Percentiles rank a stretch among this genome's conserved stretches.
phyloP scores from a whole-genome alignment of 495 filamentous ascomycete species.

The Tuber aestivum region DNA sequence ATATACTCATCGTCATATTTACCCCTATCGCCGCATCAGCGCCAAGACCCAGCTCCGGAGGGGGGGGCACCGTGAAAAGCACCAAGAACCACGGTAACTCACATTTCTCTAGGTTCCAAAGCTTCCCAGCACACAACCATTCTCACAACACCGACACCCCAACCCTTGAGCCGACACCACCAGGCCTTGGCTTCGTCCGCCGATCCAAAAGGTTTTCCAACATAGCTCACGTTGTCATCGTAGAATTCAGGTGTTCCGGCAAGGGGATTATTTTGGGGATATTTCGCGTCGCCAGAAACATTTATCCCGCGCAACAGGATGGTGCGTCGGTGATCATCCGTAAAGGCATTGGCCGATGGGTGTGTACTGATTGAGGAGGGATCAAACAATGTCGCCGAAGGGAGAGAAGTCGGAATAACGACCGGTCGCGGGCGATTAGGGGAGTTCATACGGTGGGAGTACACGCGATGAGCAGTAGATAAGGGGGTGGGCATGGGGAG shows the following conservation, averaged over 20 bases:
- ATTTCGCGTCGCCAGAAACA: conserved; percentile 59
- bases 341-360: conserved; percentile 31
- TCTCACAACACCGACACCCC: conserved; percentile 66
- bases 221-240: conserved; percentile 52
- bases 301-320: conserved; percentile 60
- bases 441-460: conserved; percentile 7
- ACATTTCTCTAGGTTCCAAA: conserved; percentile 54
- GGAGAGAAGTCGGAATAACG: conserved; percentile 17
- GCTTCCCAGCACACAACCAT: conserved; percentile 75
- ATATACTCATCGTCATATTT: conserved; percentile 70
- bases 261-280: conserved; percentile 36
- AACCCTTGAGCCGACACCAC: conserved; percentile 57
- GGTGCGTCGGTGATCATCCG: conserved; percentile 51
- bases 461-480: no score
- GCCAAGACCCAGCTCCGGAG: background rate
- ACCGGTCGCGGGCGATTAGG: conserved; percentile 7
- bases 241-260: conserved; percentile 52
- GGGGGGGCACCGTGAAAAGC: background rate
- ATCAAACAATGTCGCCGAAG: conserved; percentile 24
- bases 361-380: conserved; percentile 24
- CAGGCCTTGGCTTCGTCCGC: conserved; percentile 59
- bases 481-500: background rate
- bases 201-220: conserved; percentile 57
- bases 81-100: background rate
- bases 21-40: conserved; percentile 52